Base-by-base conservation (phyloP, 2,329 filamentous ascomycete species). In the Alternaria sp. region DNA sequence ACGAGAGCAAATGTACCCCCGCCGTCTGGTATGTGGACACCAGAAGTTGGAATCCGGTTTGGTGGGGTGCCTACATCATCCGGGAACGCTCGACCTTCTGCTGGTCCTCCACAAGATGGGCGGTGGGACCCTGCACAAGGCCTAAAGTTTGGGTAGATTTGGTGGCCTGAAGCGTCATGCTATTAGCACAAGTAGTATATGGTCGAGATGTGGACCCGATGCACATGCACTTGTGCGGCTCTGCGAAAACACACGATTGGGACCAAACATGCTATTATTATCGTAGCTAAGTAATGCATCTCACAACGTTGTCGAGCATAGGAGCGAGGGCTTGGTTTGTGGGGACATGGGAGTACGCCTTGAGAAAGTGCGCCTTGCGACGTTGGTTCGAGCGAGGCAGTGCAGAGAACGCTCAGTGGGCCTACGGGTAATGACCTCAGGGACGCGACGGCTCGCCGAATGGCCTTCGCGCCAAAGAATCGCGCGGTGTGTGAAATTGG, bases 1-100 rank as follows among this genome's bases (percentile, higher is more conserved):
- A 81, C 80, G n/a, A 71, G 80, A 59, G 80, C 80, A 36, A 78
- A 74, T 46, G 68, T 73, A 21, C 74, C 68, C 15, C 77, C 73
- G 4, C 72, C 83, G 65, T 79, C 86, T 71, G 81, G 86, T 7
- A 89, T 92, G 77, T 97, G 93, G 93, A 90, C 88, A 59, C 92
- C 93, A 0, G 89, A 90, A 3, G 90, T 92, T 84, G 91, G 91
- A 0, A 96, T 97, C 72, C 90, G 89, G 61, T 97, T 97, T 78
- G 88, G 87, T 1, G 85, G 82, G 4, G 65, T 75, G 25, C 74
- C 74, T 26, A 74, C 75, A 28, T 61, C 74, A 25, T 73, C 73
- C 56, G 75, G 74, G 28, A 74, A 75, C 49, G 59, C 68, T 44
- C 67, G 77, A 50, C 77, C 77, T 45, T 58, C 69, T n/a, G 74